These are phyloP conservation scores for Suhomyces maxii DNA, from an alignment of 1,139 yeast genomes.

Conservation along the genomic window DNA sequence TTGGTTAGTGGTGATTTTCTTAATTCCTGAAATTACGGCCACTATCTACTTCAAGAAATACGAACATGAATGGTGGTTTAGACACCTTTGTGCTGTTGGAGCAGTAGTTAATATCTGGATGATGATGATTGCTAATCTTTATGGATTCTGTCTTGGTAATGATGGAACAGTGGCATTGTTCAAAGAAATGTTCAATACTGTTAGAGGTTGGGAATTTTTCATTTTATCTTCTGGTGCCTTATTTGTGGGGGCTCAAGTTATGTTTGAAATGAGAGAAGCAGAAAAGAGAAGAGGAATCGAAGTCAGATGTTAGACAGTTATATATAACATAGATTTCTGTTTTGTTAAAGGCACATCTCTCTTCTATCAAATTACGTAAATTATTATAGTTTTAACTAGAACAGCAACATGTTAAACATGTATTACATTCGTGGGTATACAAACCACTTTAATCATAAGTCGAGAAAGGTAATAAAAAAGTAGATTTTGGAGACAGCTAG, in stretches of 20 bases:
- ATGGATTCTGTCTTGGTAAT: slow-evolving; percentile 90
- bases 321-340: no score
- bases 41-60: slow-evolving; percentile 46
- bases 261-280: slow-evolving; percentile 89
- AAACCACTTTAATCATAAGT: no score
- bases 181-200: slow-evolving; percentile 68
- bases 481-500: no score
- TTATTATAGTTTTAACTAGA: no score
- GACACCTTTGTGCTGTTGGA: slow-evolving; percentile 82
- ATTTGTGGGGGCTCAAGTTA: slow-evolving; percentile 84
- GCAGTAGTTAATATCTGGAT: slow-evolving; percentile 91
- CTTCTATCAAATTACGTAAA: no score
- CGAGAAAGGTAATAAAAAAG: no score
- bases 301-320: slow-evolving; percentile 61
- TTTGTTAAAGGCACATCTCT: no score
- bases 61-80: slow-evolving; percentile 62
- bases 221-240: slow-evolving; percentile 63
- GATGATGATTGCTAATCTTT: slow-evolving; percentile 96
- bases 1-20: slow-evolving; percentile 84
- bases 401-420: no score
- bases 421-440: no score
- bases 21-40: slow-evolving; percentile 84
- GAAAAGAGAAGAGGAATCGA: slow-evolving; percentile 84
- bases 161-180: slow-evolving; percentile 77
- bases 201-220: slow-evolving; percentile 66